Evolutionary conservation across 352 stramenopile species (phyloP).

Genomic region (Phytophthora idaei): DNA sequence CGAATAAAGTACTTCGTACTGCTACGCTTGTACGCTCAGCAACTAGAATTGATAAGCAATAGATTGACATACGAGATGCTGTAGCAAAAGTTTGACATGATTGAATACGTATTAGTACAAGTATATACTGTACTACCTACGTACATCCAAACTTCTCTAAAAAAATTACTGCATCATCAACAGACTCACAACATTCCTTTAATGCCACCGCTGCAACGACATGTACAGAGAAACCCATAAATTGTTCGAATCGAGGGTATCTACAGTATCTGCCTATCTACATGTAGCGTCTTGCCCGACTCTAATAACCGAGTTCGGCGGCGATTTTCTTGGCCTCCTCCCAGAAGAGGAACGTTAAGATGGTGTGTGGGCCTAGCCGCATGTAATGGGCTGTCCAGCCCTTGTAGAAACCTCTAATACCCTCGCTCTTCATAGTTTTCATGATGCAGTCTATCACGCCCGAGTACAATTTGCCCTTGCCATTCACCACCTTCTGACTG

Average conservation of each 20-base stretch:
- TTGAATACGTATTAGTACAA: slow-evolving; percentile 1
- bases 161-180: no score
- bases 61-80: slow-evolving; percentile 7
- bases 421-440: slow-evolving; percentile 84
- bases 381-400: slow-evolving; percentile 89
- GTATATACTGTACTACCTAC: no score
- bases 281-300: slow-evolving; percentile 1
- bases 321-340: slow-evolving; percentile 82
- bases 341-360: slow-evolving; percentile 90
- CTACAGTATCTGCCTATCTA: slow-evolving; percentile 27
- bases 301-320: slow-evolving; percentile 65
- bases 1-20: background rate
- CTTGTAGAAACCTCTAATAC: slow-evolving; percentile 86
- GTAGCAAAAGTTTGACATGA: background rate
- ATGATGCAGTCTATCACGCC: slow-evolving; percentile 76
- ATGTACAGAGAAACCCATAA: no score
- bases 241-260: no score
- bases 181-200: no score
- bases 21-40: background rate
- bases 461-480: slow-evolving; percentile 82
- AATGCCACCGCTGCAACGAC: no score
- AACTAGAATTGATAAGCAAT: slow-evolving; percentile 5
- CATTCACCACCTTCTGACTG: slow-evolving; percentile 88
- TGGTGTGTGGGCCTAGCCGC: slow-evolving; percentile 82
- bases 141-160: no score